phyloP scores from a whole-genome alignment of 768 basidiomycete genomes.

The Lactifluus subvellereus region DNA sequence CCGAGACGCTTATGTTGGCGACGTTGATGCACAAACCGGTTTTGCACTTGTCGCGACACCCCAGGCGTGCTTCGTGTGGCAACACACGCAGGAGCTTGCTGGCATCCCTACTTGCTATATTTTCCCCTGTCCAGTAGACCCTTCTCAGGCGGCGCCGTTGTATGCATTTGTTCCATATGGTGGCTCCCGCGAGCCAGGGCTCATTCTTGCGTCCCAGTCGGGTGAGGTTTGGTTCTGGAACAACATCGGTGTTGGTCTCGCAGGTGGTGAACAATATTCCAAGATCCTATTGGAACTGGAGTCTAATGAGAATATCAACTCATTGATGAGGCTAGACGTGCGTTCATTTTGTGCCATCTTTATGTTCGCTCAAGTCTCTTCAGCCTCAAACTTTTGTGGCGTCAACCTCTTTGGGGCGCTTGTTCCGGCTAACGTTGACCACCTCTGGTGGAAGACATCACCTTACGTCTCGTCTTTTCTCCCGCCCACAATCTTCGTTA shows the following conservation, averaged over 20 bases:
- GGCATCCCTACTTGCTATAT: conserved; percentile 80
- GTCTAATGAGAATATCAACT: conserved; percentile 56
- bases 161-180: conserved; percentile 59
- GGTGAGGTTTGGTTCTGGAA: conserved; percentile 87
- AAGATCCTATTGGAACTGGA: conserved; percentile 45
- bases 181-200: conserved; percentile 73
- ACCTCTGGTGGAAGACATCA: conserved; percentile 66
- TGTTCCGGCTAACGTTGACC: conserved; percentile 59
- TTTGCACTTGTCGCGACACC: conserved; percentile 68
- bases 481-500: conserved; percentile 44
- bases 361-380: conserved; percentile 5
- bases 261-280: conserved; percentile 66
- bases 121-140: conserved; percentile 58
- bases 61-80: conserved; percentile 79
- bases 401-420: conserved; percentile 59
- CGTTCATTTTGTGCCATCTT: conserved; percentile 28
- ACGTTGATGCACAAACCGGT: conserved; percentile 64
- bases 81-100: conserved; percentile 67
- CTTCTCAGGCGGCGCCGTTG: conserved; percentile 47
- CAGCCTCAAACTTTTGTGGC: conserved; percentile 63
- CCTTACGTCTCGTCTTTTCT: conserved; percentile 52
- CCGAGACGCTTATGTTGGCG: conserved; percentile 60
- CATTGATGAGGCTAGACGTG: conserved; percentile 60
- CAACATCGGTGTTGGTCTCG: conserved; percentile 75
- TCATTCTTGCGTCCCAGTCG: conserved; percentile 65